Percentiles rank a stretch among this genome's conserved stretches.
phyloP scores from a whole-genome alignment of 176 grass and related monocot species.

The Luzula sylvatica region DNA sequence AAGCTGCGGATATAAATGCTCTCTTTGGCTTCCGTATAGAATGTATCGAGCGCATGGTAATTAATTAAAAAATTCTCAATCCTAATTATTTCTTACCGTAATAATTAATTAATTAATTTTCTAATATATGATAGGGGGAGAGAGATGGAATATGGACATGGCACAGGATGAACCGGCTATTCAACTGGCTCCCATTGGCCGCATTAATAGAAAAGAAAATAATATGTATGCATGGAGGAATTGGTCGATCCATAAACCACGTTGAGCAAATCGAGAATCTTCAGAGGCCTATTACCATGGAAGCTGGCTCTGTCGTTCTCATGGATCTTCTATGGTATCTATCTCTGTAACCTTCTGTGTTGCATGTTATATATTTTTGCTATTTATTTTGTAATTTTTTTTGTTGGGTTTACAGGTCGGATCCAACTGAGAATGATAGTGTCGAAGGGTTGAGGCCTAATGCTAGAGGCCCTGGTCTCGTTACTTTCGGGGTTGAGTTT shows the following conservation, averaged over 20 bases:
- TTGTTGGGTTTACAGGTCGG: slow-evolving; percentile 62
- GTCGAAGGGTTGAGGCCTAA: slow-evolving; percentile 95
- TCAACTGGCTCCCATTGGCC: slow-evolving; percentile 98
- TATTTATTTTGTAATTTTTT: slow-evolving; percentile 20
- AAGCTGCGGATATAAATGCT: slow-evolving; percentile 98
- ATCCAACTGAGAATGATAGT: slow-evolving; percentile 98
- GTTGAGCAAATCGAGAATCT: slow-evolving; percentile 96
- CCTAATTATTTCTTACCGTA: not conserved
- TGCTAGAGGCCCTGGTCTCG: slow-evolving; percentile 87
- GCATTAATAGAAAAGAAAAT: slow-evolving; percentile 99
- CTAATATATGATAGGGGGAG: slow-evolving; percentile 58
- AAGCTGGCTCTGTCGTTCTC: slow-evolving; percentile 92
- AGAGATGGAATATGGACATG: slow-evolving; percentile 98
- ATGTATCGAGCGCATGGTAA: slow-evolving; percentile 99
- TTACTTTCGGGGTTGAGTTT: slow-evolving; percentile 95
- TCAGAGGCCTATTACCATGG: slow-evolving; percentile 97
- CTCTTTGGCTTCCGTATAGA: slow-evolving; percentile 98
- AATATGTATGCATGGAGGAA: slow-evolving; percentile 99
- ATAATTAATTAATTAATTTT: not conserved
- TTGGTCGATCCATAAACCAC: slow-evolving; percentile 97
- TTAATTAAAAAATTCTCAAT: not conserved
- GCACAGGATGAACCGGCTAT: slow-evolving; percentile 95
- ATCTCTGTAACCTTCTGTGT: slow-evolving; percentile 9
- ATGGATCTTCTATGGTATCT: slow-evolving; percentile 95
- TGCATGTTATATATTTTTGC: slow-evolving; percentile 1